phyloP scores from a whole-genome alignment of 768 basidiomycete genomes.

The Suillus lakei region DNA sequence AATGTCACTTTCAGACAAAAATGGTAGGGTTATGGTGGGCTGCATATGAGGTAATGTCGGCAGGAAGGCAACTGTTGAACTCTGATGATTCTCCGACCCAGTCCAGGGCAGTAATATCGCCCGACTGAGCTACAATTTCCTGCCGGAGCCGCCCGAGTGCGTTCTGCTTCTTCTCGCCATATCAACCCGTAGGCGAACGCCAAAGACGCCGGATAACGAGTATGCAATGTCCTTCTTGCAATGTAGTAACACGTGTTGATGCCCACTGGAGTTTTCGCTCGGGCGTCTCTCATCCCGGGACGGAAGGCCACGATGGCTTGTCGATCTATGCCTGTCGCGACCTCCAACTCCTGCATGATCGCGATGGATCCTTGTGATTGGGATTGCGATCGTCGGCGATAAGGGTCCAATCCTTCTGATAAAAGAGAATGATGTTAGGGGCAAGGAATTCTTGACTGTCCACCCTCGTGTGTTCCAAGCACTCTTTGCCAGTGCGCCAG shows the following conservation, averaged over 20 bases:
- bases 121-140: not conserved
- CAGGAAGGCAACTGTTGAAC: not conserved
- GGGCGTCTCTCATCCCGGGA: not conserved
- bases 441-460: slow-evolving; percentile 13
- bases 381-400: not conserved
- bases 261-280: not conserved
- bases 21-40: not conserved
- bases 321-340: not conserved
- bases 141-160: not conserved
- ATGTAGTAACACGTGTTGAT: not conserved
- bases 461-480: slow-evolving; percentile 11
- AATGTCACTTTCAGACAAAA: not conserved
- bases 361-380: not conserved
- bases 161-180: not conserved
- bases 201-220: not conserved
- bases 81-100: not conserved
- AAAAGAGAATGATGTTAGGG: not conserved
- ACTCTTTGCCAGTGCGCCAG: not conserved
- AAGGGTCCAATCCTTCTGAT: not conserved
- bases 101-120: not conserved
- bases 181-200: not conserved
- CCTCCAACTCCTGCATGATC: not conserved
- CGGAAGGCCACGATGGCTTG: not conserved
- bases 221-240: not conserved
- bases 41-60: not conserved